Percentiles rank a stretch among this genome's conserved stretches.
Conservation (phyloP, 1,284 basidiomycete genomes). For the Polyporus tsugae region DNA sequence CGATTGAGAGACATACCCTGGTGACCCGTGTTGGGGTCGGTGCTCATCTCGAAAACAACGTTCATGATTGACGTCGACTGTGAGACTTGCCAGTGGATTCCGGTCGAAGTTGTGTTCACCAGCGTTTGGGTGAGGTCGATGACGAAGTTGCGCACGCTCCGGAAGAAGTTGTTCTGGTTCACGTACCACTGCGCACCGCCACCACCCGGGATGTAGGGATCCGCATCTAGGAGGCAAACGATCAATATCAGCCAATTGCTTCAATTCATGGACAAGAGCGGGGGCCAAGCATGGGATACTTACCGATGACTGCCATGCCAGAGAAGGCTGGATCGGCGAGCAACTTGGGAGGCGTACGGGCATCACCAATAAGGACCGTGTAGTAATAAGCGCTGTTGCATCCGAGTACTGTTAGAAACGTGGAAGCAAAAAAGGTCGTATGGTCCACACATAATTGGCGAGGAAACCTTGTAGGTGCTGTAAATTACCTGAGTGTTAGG, state of each 20-base stretch:
- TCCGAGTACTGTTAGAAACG: not conserved
- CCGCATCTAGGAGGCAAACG: slow-evolving; percentile 54
- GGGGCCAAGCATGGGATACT: slow-evolving; percentile 15
- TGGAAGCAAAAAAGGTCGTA: too few species aligned
- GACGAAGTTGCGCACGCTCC: slow-evolving; percentile 67
- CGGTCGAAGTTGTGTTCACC: slow-evolving; percentile 56
- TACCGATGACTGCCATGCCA: slow-evolving; percentile 77
- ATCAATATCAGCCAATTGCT: not conserved
- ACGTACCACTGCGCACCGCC: slow-evolving; percentile 55
- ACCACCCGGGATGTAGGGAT: slow-evolving; percentile 48
- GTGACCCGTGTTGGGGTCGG: slow-evolving; percentile 63
- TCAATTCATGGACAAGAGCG: not conserved
- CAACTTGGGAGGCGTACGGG: slow-evolving; percentile 62
- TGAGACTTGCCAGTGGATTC: slow-evolving; percentile 81
- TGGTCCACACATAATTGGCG: slow-evolving; percentile 55
- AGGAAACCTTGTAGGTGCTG: slow-evolving; percentile 69
- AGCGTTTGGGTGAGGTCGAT: slow-evolving; percentile 60
- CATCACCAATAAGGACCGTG: slow-evolving; percentile 73
- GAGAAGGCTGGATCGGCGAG: slow-evolving; percentile 63
- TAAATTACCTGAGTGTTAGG: slow-evolving; percentile 10
- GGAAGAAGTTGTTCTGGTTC: slow-evolving; percentile 76
- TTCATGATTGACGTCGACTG: slow-evolving; percentile 79
- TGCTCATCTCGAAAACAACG: slow-evolving; percentile 67
- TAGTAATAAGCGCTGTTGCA: slow-evolving; percentile 60
- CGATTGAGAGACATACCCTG: slow-evolving; percentile 40